A percentile compares a stretch with the other conserved stretches of the same genome.
phyloP scores from a whole-genome alignment of 345 rosid genomes.

The Isatis tinctoria region DNA sequence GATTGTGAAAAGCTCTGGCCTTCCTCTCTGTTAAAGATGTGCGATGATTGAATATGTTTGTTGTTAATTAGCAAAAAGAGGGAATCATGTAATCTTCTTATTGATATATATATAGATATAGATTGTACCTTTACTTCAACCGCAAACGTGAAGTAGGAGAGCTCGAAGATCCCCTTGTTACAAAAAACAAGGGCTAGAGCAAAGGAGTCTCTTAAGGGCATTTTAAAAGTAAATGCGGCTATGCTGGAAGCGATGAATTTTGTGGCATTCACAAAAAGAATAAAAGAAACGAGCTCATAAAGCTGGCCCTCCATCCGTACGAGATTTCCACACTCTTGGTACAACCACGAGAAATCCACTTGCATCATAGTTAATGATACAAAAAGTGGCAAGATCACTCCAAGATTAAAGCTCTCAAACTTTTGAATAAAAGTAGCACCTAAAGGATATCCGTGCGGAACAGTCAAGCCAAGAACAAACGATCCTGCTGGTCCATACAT shows the following conservation, averaged over 20 bases:
- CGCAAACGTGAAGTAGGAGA: slow-evolving; percentile 23
- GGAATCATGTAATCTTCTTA: background rate
- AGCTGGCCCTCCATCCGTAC: slow-evolving; percentile 16
- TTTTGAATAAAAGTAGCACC: slow-evolving; percentile 41
- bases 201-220: slow-evolving; percentile 47
- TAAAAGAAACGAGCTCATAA: slow-evolving; percentile 17
- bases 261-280: slow-evolving; percentile 7
- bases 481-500: slow-evolving; percentile 33
- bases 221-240: slow-evolving; percentile 26
- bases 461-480: slow-evolving; percentile 32
- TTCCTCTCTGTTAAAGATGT: background rate
- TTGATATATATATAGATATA: background rate
- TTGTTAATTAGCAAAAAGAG: background rate
- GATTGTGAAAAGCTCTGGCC: slow-evolving; percentile 29
- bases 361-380: slow-evolving; percentile 25
- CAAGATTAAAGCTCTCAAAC: slow-evolving; percentile 35
- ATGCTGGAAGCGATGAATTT: slow-evolving; percentile 32
- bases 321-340: slow-evolving; percentile 8
- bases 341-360: background rate
- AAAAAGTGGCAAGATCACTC: slow-evolving; percentile 29
- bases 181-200: slow-evolving; percentile 42
- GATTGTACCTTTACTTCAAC: slow-evolving; percentile 27
- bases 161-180: slow-evolving; percentile 42
- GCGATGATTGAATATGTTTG: background rate
- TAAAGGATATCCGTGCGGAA: slow-evolving; percentile 47